Conservation (phyloP, 768 basidiomycete species). For the Melanogaster broomeanus region DNA sequence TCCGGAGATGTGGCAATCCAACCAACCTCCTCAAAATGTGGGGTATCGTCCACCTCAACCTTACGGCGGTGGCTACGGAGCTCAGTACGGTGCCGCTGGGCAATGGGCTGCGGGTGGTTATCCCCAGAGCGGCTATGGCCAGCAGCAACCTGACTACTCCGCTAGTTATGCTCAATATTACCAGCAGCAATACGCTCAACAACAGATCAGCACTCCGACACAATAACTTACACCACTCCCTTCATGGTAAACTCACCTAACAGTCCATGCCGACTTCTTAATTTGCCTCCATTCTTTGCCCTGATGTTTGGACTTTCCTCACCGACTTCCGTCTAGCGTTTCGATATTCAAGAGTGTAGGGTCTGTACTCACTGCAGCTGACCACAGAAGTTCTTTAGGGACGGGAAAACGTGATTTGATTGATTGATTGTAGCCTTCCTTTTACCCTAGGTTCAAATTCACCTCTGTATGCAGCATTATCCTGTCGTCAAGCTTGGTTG, state of each 20-base stretch:
- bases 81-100: slow-evolving; percentile 42
- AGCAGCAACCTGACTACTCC: slow-evolving; percentile 64
- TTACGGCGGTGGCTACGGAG: slow-evolving; percentile 50
- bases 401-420: slow-evolving; percentile 27
- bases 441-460: slow-evolving; percentile 22
- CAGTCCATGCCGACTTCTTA: slow-evolving; percentile 13
- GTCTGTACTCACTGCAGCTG: slow-evolving; percentile 38
- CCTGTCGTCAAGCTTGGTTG: not conserved
- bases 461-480: slow-evolving; percentile 8
- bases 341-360: slow-evolving; percentile 19
- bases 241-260: slow-evolving; percentile 29
- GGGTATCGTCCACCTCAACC: slow-evolving; percentile 67
- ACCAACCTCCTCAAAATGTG: slow-evolving; percentile 50
- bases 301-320: slow-evolving; percentile 16
- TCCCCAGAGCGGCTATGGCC: slow-evolving; percentile 34
- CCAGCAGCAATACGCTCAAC: slow-evolving; percentile 84
- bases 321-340: slow-evolving; percentile 21
- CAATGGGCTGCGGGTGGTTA: slow-evolving; percentile 40
- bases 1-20: slow-evolving; percentile 82
- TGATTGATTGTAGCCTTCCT: slow-evolving; percentile 21
- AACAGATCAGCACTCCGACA: slow-evolving; percentile 53
- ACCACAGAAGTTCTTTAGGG: slow-evolving; percentile 34
- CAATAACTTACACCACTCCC: slow-evolving; percentile 24
- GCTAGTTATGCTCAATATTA: slow-evolving; percentile 84
- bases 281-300: slow-evolving; percentile 13